Percentiles rank a stretch among this genome's conserved stretches.
phyloP scores from a whole-genome alignment of 1,139 yeast species.

The Lodderomyces oxycetoniae region DNA sequence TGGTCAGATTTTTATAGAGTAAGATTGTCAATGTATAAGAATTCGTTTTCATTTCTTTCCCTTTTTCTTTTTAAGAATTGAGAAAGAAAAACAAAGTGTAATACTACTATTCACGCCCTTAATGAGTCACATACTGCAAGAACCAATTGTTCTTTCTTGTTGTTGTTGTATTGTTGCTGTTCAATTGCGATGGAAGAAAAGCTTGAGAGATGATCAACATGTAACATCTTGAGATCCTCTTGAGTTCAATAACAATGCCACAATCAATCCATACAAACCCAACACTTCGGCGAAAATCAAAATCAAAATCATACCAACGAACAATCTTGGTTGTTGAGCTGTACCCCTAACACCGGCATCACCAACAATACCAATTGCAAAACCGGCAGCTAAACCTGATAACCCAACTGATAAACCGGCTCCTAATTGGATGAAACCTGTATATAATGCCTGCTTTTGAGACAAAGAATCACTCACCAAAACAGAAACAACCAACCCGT shows the following conservation, averaged over 20 bases:
- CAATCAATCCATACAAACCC: constrained; percentile 96
- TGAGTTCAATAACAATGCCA: constrained; percentile 93
- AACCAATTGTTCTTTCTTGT: no score
- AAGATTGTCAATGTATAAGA: no score
- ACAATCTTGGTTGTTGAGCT: constrained; percentile 94
- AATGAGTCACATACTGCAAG: no score
- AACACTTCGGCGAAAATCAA: constrained; percentile 97
- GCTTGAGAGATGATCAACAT: no score
- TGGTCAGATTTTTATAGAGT: constrained; percentile 35
- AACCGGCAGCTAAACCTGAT: constrained; percentile 95
- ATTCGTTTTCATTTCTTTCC: constrained; percentile 1
- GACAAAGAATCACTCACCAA: constrained; percentile 86
- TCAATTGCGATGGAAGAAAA: no score
- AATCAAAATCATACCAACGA: constrained; percentile 90
- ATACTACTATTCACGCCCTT: no score
- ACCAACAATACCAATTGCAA: constrained; percentile 98
- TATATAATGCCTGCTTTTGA: constrained; percentile 79
- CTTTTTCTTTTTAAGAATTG: no score
- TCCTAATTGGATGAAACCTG: constrained; percentile 97
- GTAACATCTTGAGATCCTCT: constrained; percentile 90
- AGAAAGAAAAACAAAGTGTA: no score
- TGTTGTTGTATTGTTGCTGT: no score
- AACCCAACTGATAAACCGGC: constrained; percentile 98
- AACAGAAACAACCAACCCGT: constrained; percentile 96
- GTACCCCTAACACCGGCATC: constrained; percentile 97